Conservation (phyloP, 192 early-diverging fungal species). For the Jimgerdemannia lactiflua region DNA sequence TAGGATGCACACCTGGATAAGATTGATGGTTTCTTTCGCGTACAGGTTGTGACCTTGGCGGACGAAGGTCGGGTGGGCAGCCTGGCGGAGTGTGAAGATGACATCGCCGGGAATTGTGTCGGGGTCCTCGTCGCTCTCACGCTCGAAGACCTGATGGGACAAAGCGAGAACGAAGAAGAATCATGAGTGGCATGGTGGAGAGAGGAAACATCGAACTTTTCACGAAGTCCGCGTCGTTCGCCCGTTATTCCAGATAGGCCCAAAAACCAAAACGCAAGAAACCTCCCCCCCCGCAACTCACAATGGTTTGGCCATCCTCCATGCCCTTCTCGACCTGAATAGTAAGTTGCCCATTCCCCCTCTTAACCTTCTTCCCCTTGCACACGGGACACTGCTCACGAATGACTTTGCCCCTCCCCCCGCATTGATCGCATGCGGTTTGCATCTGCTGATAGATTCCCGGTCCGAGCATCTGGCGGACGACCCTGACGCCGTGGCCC, state of each 20-base stretch:
- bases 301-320: slow-evolving; percentile 64
- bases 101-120: slow-evolving; percentile 87
- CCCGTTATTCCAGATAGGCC: too few species aligned
- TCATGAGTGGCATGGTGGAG: not conserved
- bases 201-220: not conserved
- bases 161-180: too few species aligned
- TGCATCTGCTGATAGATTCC: slow-evolving; percentile 97
- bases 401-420: slow-evolving; percentile 87
- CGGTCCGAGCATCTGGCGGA: slow-evolving; percentile 85
- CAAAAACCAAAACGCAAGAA: too few species aligned
- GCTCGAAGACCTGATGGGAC: slow-evolving; percentile 60
- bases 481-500: slow-evolving; percentile 77
- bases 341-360: slow-evolving; percentile 77
- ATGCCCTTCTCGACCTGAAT: slow-evolving; percentile 84
- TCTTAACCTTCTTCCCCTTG: slow-evolving; percentile 79
- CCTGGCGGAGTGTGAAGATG: slow-evolving; percentile 69
- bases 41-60: slow-evolving; percentile 76
- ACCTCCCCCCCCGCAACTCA: slow-evolving; percentile 1
- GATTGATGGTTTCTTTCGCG: slow-evolving; percentile 70
- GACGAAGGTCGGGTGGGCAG: slow-evolving; percentile 70
- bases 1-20: slow-evolving; percentile 46
- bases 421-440: slow-evolving; percentile 85
- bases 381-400: slow-evolving; percentile 79
- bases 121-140: slow-evolving; percentile 89
- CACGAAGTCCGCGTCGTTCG: too few species aligned